A percentile compares a stretch with the other conserved stretches of the same genome.
These are phyloP conservation scores for Alternaria tenuissima DNA, from an alignment of 2,329 filamentous ascomycete genomes.

Conservation along the genomic window DNA sequence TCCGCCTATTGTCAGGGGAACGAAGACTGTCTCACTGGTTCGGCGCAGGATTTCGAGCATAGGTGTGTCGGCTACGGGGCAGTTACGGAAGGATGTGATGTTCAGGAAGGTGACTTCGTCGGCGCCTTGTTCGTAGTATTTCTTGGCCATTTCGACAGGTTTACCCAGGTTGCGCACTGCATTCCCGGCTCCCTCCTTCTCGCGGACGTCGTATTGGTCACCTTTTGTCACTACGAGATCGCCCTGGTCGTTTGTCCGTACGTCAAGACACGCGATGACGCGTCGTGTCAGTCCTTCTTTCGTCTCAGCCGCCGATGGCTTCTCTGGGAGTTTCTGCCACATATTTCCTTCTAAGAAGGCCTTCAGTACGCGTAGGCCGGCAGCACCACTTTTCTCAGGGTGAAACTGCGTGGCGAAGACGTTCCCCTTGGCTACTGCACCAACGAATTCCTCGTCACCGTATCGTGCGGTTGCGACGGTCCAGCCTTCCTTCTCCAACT, in stretches of 20 bases:
- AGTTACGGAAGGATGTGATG: slow-evolving; percentile 97
- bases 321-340: slow-evolving; percentile 61
- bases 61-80: slow-evolving; percentile 86
- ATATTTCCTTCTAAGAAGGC: slow-evolving; percentile 83
- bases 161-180: slow-evolving; percentile 93
- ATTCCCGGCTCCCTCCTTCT: slow-evolving; percentile 70
- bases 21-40: slow-evolving; percentile 91
- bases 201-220: slow-evolving; percentile 97
- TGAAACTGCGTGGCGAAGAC: slow-evolving; percentile 95
- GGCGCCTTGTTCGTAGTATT: slow-evolving; percentile 95
- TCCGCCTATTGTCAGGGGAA: slow-evolving; percentile 93
- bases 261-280: slow-evolving; percentile 95
- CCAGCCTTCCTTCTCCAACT: slow-evolving; percentile 85
- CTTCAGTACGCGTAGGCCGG: slow-evolving; percentile 82
- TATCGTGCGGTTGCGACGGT: slow-evolving; percentile 90
- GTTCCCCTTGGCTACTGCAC: slow-evolving; percentile 85
- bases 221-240: slow-evolving; percentile 98
- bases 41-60: slow-evolving; percentile 94
- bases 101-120: slow-evolving; percentile 98
- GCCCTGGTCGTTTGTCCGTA: slow-evolving; percentile 90
- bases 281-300: slow-evolving; percentile 83
- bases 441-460: slow-evolving; percentile 87
- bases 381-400: slow-evolving; percentile 93
- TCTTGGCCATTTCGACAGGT: slow-evolving; percentile 90
- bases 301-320: slow-evolving; percentile 37